Base-by-base conservation (phyloP, 2,329 filamentous ascomycete species). In the Ascochyta pisi region DNA sequence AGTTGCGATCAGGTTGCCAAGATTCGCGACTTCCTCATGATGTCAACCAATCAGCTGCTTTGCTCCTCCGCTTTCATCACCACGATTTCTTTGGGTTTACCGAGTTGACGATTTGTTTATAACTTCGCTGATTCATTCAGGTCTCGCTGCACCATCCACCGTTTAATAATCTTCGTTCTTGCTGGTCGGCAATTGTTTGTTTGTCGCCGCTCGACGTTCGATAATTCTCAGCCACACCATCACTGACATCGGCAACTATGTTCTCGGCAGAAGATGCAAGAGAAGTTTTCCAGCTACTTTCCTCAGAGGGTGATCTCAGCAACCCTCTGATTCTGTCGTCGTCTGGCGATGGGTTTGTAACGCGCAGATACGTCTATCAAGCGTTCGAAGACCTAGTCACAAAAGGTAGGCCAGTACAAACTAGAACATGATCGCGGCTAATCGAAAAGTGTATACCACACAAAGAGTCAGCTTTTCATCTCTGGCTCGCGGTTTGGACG, bases 181-280 rank as follows among this genome's bases (percentile, higher is more conserved):
- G 33, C 8, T 16, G 4, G 7, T 35, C 33, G 15, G 15, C 15
- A 34, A 34, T 34, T 34, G 15, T 38, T 10, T 38, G 10, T 6
- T 5, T 22, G 35, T 23, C 16, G 13, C 16, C 16, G 19, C 16
- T 13, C 19, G 22, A 12, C 6, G 4, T 19, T 22, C 35, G 29
- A 37, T 13, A 15, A 19, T 22, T 22, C n/a, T 38, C 19, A n/a
- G 22, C 27, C 7, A 22, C 29, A 22, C 19, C 26, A 33, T 24
- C 34, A 41, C 41, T 9, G 15, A 16, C 38, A 26, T 8, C 4
- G 10, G n/a, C 27, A 54, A 61, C 34, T 37, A 75, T 75, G 71
- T 76, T 76, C 45, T 71, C 72, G 8, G 47, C 53, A n/a, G 65
- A 69, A 26, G 73, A 76, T 51, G 60, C 71, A 9, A 67, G 60